These are phyloP conservation scores for Lithospermum erythrorhizon DNA, from an alignment of 257 asterid genomes.

Conservation along the genomic window DNA sequence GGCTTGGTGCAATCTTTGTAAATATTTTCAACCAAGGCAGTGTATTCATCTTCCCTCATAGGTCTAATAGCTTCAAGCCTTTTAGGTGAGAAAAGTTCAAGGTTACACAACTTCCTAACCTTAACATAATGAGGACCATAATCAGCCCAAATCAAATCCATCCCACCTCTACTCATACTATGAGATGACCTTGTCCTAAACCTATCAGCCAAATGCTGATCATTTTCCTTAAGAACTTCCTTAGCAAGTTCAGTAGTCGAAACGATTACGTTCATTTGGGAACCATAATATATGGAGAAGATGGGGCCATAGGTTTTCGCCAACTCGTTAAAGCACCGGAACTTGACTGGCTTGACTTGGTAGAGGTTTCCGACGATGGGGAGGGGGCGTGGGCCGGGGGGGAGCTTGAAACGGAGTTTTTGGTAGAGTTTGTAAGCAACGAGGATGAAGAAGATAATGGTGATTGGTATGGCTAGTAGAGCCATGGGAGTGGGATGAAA, in stretches of 20 bases:
- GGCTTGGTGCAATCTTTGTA: not conserved
- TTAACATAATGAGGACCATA: not conserved
- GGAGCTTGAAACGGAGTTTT: conserved; percentile 15
- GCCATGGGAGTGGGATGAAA: not conserved
- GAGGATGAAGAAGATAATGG: not conserved
- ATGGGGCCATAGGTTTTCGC: conserved; percentile 35
- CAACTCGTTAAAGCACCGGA: conserved; percentile 39
- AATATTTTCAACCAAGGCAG: not conserved
- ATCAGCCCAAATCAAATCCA: not conserved
- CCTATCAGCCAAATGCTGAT: conserved; percentile 31
- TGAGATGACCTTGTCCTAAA: conserved; percentile 18
- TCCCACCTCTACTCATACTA: not conserved
- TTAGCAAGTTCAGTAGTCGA: conserved; percentile 32
- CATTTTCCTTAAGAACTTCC: conserved; percentile 38
- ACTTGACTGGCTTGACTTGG: conserved; percentile 31
- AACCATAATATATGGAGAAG: conserved; percentile 39
- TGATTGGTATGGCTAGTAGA: not conserved
- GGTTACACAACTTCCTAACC: not conserved
- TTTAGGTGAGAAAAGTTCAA: not conserved
- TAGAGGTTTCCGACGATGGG: conserved; percentile 34
- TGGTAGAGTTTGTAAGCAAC: not conserved
- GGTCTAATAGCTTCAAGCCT: too few species aligned
- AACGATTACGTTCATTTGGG: conserved; percentile 29
- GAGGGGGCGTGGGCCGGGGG: conserved; percentile 35
- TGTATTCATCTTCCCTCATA: not conserved